Evolutionary conservation across 352 stramenopile species (phyloP), one percentile per base, ranked within the genome.

Genomic region (Globisporangium barbulae): DNA sequence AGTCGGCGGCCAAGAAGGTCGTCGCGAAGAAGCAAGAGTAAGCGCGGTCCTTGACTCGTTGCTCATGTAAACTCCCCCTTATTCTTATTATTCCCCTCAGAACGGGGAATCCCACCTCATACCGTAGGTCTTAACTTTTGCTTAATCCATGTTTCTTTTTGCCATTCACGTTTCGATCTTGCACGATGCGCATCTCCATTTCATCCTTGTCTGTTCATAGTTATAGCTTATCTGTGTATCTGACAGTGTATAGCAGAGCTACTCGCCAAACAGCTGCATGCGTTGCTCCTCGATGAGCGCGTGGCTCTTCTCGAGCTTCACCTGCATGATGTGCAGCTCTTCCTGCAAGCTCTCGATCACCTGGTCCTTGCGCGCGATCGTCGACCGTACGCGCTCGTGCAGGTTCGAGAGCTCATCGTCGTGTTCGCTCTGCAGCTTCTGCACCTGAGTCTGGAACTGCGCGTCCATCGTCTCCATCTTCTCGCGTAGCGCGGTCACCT

Each of bases 271-370:
- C 56, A 92, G 70, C 59, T 92, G 85, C 45, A 76, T 42, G 4
- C 85, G 76, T 64, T 94, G 85, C 33, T 92, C 81, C 37, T 90
- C 79, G 22, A 93, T 89, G 21, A 93, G 74, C 22, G 78, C 76
- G 37, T 88, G 73, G 54, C 81, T 90, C 62, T 90, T 92, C 21
- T 90, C 75, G 1, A 94, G 71, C 61, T 91, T 85, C 3, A 81
- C 83, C n/a, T 89, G 76, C n/a, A 84, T 53, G 53, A 92, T 45
- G 67, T 90, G 79, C 48, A 88, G 57, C 41, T 92, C 81, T 33
- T 89, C 85, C 30, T 90, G 81, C 15, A 91, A 67, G 8, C 78
- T 81, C 9, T 67, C 68, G 42, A 92, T 90, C 44, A 72, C 64
- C 48, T 89, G 72, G 57, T 94, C 83, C 66, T 92, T 94, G 5